phyloP scores from a whole-genome alignment of 371 early-diverging fungal genomes.

The Mucor irregularis region DNA sequence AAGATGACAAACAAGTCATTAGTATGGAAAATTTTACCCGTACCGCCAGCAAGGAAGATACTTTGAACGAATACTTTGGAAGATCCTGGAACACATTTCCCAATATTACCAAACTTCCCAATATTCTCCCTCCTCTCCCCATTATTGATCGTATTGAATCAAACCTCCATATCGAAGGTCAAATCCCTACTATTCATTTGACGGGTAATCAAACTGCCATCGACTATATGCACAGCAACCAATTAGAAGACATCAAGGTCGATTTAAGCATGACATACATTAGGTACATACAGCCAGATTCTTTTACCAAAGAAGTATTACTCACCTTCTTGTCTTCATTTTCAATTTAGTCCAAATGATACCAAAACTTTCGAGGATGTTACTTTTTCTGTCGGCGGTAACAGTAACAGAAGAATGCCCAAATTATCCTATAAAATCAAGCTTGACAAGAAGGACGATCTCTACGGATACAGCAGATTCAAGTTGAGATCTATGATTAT shows the following conservation, averaged over 20 bases:
- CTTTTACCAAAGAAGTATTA: not conserved
- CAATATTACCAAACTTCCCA: constrained; percentile 4
- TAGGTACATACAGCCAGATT: constrained; percentile 15
- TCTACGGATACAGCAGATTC: constrained; percentile 30
- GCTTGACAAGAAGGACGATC: constrained; percentile 21
- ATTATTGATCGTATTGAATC: constrained; percentile 20
- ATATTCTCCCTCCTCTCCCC: constrained; percentile 4
- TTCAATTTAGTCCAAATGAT: constrained; percentile 18
- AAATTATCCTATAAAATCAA: constrained; percentile 31
- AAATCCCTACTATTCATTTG: constrained; percentile 30
- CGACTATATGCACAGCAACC: constrained; percentile 27
- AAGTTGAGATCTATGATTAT: constrained; percentile 35
- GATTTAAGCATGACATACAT: constrained; percentile 31
- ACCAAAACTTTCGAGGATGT: constrained; percentile 9
- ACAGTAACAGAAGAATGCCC: constrained; percentile 13
- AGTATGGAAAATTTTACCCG: constrained; percentile 20
- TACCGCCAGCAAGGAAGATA: not conserved
- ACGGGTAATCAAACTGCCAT: constrained; percentile 13
- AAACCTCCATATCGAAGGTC: constrained; percentile 17
- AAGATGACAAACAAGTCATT: not conserved
- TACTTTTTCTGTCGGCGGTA: constrained; percentile 23
- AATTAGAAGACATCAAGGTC: constrained; percentile 11
- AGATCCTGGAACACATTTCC: constrained; percentile 21
- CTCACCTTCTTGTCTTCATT: no score
- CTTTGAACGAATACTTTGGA: constrained; percentile 18